Evolutionary conservation across 2,329 filamentous ascomycete species (phyloP).

Genomic region (Blastomyces silverae): DNA sequence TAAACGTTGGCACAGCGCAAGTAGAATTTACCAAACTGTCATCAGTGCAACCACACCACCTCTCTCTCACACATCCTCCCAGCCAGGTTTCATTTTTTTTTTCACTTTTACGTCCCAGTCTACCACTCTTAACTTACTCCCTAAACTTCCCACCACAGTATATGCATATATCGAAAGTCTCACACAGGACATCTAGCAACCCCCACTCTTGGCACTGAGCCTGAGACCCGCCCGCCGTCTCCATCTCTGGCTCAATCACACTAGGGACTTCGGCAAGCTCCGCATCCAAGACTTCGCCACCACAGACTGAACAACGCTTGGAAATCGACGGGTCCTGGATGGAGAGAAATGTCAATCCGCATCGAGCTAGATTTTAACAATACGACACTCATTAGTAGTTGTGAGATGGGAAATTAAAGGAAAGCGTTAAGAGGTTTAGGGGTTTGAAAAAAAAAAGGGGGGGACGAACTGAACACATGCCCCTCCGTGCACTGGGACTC

Average conservation of each 20-base stretch:
- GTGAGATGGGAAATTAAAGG: neutral
- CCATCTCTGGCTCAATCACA: constrained; percentile 20
- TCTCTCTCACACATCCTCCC: neutral
- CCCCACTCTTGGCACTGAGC: neutral
- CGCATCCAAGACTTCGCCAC: constrained; percentile 34
- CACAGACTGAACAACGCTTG: constrained; percentile 50
- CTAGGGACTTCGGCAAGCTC: constrained; percentile 3
- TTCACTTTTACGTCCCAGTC: neutral
- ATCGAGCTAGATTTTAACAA: constrained; percentile 38
- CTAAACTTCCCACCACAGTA: constrained; percentile 22
- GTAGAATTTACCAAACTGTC: neutral
- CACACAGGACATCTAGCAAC: constrained; percentile 14
- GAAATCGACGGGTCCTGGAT: constrained; percentile 50
- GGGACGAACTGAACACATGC: constrained; percentile 45
- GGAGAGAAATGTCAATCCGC: constrained; percentile 48
- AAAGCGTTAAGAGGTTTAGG: neutral
- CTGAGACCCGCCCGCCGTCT: neutral
- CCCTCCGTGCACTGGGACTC: constrained; percentile 47
- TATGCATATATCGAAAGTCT: constrained; percentile 19
- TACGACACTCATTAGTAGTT: neutral
- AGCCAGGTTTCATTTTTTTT: neutral
- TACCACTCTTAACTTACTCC: neutral
- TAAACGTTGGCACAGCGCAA: neutral
- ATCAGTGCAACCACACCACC: neutral
- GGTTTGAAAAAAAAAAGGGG: neutral